Evolutionary conservation across 257 asterid genomes (phyloP), one percentile per base, ranked within the genome.

Genomic region (Rhazya stricta): DNA sequence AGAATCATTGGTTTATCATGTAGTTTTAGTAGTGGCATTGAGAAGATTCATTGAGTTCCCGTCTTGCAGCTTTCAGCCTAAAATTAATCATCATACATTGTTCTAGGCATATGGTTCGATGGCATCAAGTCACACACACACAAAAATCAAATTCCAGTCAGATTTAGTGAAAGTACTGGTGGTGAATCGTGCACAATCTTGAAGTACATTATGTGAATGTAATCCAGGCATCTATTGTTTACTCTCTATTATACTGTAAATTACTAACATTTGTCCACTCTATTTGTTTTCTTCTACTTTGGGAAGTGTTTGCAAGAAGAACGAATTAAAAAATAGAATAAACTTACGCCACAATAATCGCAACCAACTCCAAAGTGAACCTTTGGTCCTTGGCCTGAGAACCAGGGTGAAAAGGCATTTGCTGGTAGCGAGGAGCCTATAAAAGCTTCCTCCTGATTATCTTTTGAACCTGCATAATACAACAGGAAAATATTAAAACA

Each of bases 271-370:
- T 0, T 8, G 0, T 23, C 6, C n/a, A n/a, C 30, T 54, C 13
- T 23, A 3, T 29, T 9, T 29, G 66, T 27, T 58, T 13, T n/a
- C 68, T 62, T 4, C 4, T 13, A 32, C 21, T 4, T 62, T 16
- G 10, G 23, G 19, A 61, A 32, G 23, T 4, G n/a, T 34, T n/a
- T 62, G 67, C n/a, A 30, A 30, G 42, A 10, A 60, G 41, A 32
- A 60, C 12, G 4, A 13, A 11, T 29, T 2, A 4, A 29, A 3
- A 29, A 60, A 30, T 60, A 29, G 66, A 30, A 0, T 29, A 61
- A 61, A 62, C 66, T 82, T 89, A 91, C 96, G 92, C 96, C 96
- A 76, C 96, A 91, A 75, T 84, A 83, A 84, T 91, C 96, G 79
- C 96, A 91, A 67, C 96, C 96, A 63, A 67, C 87, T 25, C 68